Evolutionary conservation across 345 rosid genomes (phyloP), one percentile per base, ranked within the genome.

Genomic region (Hibiscus mutabilis): DNA sequence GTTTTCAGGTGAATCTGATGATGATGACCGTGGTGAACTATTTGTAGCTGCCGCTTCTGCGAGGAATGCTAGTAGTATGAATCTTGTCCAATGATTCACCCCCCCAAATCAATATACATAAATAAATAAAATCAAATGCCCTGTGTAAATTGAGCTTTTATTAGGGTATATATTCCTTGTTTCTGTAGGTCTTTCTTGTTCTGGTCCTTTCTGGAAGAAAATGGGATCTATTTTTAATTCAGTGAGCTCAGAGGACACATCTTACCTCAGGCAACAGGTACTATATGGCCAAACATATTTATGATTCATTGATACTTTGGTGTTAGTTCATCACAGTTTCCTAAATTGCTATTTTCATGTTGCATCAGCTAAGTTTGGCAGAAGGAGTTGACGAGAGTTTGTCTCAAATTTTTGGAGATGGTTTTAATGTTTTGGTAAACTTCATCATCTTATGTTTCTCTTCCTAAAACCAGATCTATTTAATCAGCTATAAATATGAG

Each of bases 11-110:
- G 97, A 89, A 75, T 84, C 89, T 76, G 95, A 47, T 51, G 56
- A 83, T 62, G 96, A 93, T 82, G 97, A 92, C 71, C 89, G 71
- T 65, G 97, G 88, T 74, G 94, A 93, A 75, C 81, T 92, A 67
- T 84, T 85, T 84, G 88, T 84, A n/a, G 97, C 97, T 69, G 99
- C 97, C 53, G 75, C 80, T 71, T 86, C 88, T 75, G 97, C 99
- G 47, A 83, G 84, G 61, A 87, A 87, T 62, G 86, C 90, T 71
- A 76, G 80, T 58, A 75, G 97, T 95, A 89, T 69, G 84, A 27
- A 70, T 76, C 78, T 61, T 69, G 14, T 77, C 64, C 8, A 2
- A 3, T 18, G 6, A 12, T 53, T 29, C 53, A 5, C 16, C 49
- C 25, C 2, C 37, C 11, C n/a, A n/a, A 24, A 40, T 22, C 27